phyloP scores from a whole-genome alignment of 208 protist genomes.

The Crithidia fasciculata region DNA sequence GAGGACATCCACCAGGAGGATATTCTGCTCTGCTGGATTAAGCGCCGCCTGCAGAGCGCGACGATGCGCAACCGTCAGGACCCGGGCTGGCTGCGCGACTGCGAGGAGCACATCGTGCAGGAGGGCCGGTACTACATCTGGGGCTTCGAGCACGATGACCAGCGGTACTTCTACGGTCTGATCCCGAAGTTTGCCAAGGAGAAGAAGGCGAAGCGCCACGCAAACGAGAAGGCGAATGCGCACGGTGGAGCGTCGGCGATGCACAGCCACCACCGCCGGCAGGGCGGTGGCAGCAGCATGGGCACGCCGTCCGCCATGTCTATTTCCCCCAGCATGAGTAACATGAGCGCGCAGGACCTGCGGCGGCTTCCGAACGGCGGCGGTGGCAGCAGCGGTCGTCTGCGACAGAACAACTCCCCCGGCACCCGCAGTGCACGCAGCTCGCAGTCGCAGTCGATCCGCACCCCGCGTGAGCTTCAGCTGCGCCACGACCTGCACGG shows the following conservation, averaged over 20 bases:
- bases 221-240: conserved; percentile 12
- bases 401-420: conserved; percentile 9
- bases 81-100: conserved; percentile 57
- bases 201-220: conserved; percentile 29
- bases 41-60: conserved; percentile 42
- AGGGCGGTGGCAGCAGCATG: conserved; percentile 4
- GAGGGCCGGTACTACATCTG: conserved; percentile 75
- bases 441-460: conserved; percentile 18
- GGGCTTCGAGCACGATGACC: conserved; percentile 58
- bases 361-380: neutral
- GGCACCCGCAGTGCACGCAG: conserved; percentile 11
- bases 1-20: conserved; percentile 47
- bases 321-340: conserved; percentile 16
- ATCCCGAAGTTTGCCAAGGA: conserved; percentile 70
- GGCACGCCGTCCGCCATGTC: conserved; percentile 14
- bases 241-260: neutral
- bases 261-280: conserved; percentile 14
- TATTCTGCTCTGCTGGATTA: conserved; percentile 65
- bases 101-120: conserved; percentile 43
- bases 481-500: neutral
- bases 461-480: conserved; percentile 5
- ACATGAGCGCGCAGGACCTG: conserved; percentile 10
- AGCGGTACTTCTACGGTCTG: conserved; percentile 63
- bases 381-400: conserved; percentile 3
- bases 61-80: conserved; percentile 42